phyloP scores from a whole-genome alignment of 257 asterid species.

The Ligustrum vulgare region DNA sequence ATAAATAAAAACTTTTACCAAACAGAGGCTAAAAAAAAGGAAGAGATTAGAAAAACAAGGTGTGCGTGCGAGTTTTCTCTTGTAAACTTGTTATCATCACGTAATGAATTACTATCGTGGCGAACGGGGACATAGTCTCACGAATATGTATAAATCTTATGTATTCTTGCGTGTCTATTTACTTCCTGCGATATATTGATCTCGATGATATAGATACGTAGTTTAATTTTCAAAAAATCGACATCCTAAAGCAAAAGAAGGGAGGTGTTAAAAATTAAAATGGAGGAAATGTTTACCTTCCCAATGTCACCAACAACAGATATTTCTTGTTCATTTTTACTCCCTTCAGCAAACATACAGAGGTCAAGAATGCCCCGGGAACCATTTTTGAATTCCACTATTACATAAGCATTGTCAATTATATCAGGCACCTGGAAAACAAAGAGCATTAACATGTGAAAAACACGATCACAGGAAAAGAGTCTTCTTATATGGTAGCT shows the following conservation, averaged over 20 bases:
- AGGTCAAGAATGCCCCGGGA: constrained; percentile 89
- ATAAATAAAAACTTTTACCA: too few species aligned
- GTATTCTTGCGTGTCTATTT: too few species aligned
- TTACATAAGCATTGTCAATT: constrained; percentile 89
- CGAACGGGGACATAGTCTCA: too few species aligned
- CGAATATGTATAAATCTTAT: too few species aligned
- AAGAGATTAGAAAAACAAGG: too few species aligned
- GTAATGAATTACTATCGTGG: too few species aligned
- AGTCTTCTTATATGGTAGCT: neutral
- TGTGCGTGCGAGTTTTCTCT: too few species aligned
- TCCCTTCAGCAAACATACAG: constrained; percentile 98
- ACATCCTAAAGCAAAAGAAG: neutral
- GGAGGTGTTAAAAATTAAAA: neutral
- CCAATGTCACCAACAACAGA: constrained; percentile 86
- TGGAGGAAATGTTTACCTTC: constrained; percentile 51
- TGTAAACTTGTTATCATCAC: too few species aligned
- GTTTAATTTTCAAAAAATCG: neutral
- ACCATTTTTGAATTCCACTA: constrained; percentile 85
- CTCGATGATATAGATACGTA: too few species aligned
- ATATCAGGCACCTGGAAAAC: constrained; percentile 83
- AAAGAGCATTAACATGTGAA: constrained; percentile 1
- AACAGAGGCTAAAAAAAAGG: too few species aligned
- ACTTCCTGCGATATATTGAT: too few species aligned
- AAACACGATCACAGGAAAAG: neutral
- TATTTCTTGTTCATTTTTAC: constrained; percentile 94